A percentile compares a stretch with the other conserved stretches of the same genome.
phyloP scores from a whole-genome alignment of 2,329 filamentous ascomycete genomes.

The Dichotomopilus funicola region DNA sequence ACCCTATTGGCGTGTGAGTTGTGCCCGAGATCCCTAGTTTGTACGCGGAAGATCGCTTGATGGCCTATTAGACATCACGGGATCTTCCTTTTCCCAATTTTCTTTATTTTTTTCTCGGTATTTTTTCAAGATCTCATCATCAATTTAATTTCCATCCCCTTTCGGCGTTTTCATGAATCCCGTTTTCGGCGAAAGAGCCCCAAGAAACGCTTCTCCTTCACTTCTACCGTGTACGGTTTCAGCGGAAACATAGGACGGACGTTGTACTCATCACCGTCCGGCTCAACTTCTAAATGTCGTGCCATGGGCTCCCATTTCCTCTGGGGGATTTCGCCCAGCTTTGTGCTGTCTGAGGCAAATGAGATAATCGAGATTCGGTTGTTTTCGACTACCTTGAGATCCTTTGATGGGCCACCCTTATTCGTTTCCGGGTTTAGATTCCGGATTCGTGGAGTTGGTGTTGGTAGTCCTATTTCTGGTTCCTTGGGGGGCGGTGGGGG shows the following conservation, averaged over 20 bases:
- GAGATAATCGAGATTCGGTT: slow-evolving; percentile 29
- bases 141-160: too few species aligned
- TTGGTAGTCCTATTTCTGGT: background rate
- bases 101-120: too few species aligned
- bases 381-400: slow-evolving; percentile 1
- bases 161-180: background rate
- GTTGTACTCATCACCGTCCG: slow-evolving; percentile 24
- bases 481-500: too few species aligned
- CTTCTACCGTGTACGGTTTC: slow-evolving; percentile 26
- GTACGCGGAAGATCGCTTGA: too few species aligned
- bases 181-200: slow-evolving; percentile 24
- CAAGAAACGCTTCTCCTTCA: slow-evolving; percentile 26
- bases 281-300: slow-evolving; percentile 10
- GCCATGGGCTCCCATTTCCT: slow-evolving; percentile 23
- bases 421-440: background rate
- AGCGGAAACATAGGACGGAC: slow-evolving; percentile 29
- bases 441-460: background rate
- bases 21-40: too few species aligned
- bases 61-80: too few species aligned
- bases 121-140: too few species aligned
- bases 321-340: slow-evolving; percentile 31
- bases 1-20: too few species aligned
- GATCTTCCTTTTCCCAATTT: too few species aligned
- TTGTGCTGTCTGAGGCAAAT: slow-evolving; percentile 30
- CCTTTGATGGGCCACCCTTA: background rate